These are phyloP conservation scores for Arabidopsis lyrata DNA, from an alignment of 441 rosid genomes.

Conservation along the genomic window DNA sequence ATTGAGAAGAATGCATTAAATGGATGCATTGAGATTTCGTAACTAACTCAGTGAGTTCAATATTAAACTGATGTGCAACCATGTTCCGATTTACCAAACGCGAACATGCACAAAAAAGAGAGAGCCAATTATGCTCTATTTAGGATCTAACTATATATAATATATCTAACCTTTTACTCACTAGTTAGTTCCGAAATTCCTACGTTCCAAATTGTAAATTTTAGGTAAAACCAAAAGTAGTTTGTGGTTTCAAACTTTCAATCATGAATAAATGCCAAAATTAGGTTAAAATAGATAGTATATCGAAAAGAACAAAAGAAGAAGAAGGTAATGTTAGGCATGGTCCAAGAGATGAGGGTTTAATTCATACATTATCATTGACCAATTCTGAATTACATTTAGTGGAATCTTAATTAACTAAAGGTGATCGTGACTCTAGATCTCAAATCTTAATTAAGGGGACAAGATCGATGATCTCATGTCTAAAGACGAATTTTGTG, in stretches of 20 bases:
- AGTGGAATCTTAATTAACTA: slow-evolving; percentile 42
- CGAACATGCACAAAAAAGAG: too few relatives aligned
- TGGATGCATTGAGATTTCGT: too few relatives aligned
- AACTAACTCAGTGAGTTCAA: too few relatives aligned
- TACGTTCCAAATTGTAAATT: not conserved
- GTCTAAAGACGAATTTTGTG: slow-evolving; percentile 37
- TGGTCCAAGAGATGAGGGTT: slow-evolving; percentile 45
- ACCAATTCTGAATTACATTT: slow-evolving; percentile 28
- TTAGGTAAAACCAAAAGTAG: slow-evolving; percentile 9
- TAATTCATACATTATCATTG: slow-evolving; percentile 36
- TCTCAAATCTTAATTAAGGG: slow-evolving; percentile 44
- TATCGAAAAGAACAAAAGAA: not conserved
- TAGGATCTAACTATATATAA: too few relatives aligned
- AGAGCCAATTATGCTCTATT: not conserved
- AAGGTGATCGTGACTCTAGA: slow-evolving; percentile 43
- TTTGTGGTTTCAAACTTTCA: slow-evolving; percentile 25
- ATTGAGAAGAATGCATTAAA: too few relatives aligned
- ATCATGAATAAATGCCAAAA: slow-evolving; percentile 35
- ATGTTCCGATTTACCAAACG: not conserved
- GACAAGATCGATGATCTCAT: slow-evolving; percentile 46
- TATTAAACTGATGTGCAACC: not conserved
- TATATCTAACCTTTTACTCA: not conserved
- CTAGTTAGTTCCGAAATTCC: not conserved
- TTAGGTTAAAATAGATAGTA: slow-evolving; percentile 28
- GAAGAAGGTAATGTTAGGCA: slow-evolving; percentile 29